Evolutionary conservation across 2,329 filamentous ascomycete species (phyloP).

Genomic region (Lachnellula hyalina): DNA sequence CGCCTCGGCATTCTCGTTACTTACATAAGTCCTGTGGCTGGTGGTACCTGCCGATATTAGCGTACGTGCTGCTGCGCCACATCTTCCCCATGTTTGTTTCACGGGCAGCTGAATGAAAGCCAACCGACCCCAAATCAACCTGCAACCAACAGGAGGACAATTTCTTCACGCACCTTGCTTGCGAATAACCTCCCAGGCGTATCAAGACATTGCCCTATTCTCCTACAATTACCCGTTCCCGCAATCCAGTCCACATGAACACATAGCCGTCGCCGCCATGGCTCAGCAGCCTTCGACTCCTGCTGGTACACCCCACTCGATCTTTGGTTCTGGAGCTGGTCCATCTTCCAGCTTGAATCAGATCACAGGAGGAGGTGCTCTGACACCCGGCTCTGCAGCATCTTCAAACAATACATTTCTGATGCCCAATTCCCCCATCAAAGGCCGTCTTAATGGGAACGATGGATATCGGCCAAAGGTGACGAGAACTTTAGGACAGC

Average conservation of each 20-base stretch:
- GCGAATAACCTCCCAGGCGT: too few species aligned
- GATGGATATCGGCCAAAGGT: constrained; percentile 84
- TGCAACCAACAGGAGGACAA: neutral
- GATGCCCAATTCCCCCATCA: constrained; percentile 80
- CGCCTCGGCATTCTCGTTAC: too few species aligned
- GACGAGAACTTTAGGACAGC: constrained; percentile 69
- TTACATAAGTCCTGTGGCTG: too few species aligned
- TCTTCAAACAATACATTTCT: constrained; percentile 77
- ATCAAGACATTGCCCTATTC: neutral
- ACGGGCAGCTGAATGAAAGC: neutral
- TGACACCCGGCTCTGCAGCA: constrained; percentile 44
- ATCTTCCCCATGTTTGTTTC: too few species aligned
- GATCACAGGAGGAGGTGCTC: constrained; percentile 11
- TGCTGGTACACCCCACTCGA: constrained; percentile 36
- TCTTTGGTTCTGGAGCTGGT: constrained; percentile 41
- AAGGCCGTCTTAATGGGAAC: constrained; percentile 50
- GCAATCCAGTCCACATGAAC: constrained; percentile 14
- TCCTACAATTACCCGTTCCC: neutral
- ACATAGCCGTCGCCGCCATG: constrained; percentile 33
- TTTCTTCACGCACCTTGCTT: too few species aligned
- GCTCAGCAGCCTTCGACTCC: constrained; percentile 40
- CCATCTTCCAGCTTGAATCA: constrained; percentile 10
- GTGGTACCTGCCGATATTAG: neutral
- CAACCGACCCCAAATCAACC: neutral
- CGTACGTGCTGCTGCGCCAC: neutral